Percentiles rank a stretch among this genome's conserved stretches.
phyloP scores from a whole-genome alignment of 2,329 filamentous ascomycete genomes.

The Cadophora sp. region DNA sequence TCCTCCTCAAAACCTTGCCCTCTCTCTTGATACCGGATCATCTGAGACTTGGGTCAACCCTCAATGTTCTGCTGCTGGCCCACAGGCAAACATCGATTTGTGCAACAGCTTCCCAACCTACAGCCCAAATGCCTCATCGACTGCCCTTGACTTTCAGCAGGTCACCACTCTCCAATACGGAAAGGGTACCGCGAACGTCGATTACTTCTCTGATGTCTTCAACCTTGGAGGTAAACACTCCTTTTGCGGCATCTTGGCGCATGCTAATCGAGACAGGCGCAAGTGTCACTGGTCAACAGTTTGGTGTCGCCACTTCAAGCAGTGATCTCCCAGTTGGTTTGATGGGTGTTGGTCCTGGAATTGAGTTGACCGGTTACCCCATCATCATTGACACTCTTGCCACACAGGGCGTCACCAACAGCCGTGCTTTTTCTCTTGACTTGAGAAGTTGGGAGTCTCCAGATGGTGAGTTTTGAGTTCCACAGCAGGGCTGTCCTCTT shows the following conservation, averaged over 20 bases:
- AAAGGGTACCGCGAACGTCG: constrained; percentile 16
- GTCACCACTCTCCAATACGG: constrained; percentile 16
- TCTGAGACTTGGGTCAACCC: constrained; percentile 29
- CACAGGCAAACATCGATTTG: neutral
- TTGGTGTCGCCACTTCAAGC: constrained; percentile 22
- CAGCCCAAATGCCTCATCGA: constrained; percentile 14
- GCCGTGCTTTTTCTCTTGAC: constrained; percentile 27
- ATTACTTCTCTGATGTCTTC: constrained; percentile 22
- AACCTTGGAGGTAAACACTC: constrained; percentile 17
- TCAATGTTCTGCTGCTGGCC: constrained; percentile 15
- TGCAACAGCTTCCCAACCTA: constrained; percentile 22
- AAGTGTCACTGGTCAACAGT: constrained; percentile 22
- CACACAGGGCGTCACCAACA: constrained; percentile 24
- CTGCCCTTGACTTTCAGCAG: constrained; percentile 8
- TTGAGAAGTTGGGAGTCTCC: constrained; percentile 23
- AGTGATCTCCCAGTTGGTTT: constrained; percentile 22
- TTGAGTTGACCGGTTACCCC: constrained; percentile 26
- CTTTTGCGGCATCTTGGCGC: neutral
- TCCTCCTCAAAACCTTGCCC: constrained; percentile 16
- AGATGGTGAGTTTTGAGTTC: constrained; percentile 1
- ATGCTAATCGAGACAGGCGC: constrained; percentile 8
- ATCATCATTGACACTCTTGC: constrained; percentile 25
- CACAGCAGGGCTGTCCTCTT: neutral
- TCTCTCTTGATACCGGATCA: constrained; percentile 27
- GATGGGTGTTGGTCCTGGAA: constrained; percentile 27